Percentiles rank a stretch among this genome's conserved stretches.
phyloP scores from a whole-genome alignment of 306 rosid genomes.

The Cicer yamashitae region DNA sequence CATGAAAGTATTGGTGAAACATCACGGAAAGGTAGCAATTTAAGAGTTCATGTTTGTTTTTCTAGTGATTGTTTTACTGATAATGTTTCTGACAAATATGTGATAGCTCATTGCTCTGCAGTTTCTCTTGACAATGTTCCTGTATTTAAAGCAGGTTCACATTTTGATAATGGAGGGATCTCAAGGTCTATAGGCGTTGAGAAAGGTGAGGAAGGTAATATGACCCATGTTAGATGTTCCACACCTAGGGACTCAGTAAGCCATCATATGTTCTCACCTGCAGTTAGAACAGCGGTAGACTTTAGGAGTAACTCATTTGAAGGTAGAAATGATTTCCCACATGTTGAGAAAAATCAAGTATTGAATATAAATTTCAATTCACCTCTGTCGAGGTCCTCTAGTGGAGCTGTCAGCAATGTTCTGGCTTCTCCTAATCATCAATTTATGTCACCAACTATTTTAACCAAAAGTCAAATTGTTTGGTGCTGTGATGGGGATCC shows the following conservation, averaged over 20 bases:
- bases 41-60: constrained; percentile 52
- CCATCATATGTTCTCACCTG: constrained; percentile 70
- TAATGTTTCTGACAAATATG: constrained; percentile 52
- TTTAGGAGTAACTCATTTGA: constrained; percentile 74
- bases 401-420: constrained; percentile 62
- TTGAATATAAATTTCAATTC: constrained; percentile 58
- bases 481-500: constrained; percentile 93
- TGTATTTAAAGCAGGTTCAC: constrained; percentile 50
- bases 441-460: constrained; percentile 54
- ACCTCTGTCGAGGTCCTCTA: constrained; percentile 66
- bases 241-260: constrained; percentile 62
- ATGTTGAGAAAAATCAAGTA: constrained; percentile 66
- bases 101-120: constrained; percentile 47
- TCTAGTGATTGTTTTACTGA: constrained; percentile 52
- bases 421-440: constrained; percentile 69
- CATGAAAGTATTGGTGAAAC: constrained; percentile 63
- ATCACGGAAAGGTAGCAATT: constrained; percentile 54
- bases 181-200: constrained; percentile 65
- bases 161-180: constrained; percentile 62
- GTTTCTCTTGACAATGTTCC: constrained; percentile 53
- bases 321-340: constrained; percentile 55
- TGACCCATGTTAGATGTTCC: constrained; percentile 58
- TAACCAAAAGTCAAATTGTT: constrained; percentile 56
- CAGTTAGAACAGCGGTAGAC: constrained; percentile 59
- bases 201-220: constrained; percentile 60